A percentile compares a stretch with the other conserved stretches of the same genome.
phyloP scores from a whole-genome alignment of 371 early-diverging fungal species.

The Smittium culicis region DNA sequence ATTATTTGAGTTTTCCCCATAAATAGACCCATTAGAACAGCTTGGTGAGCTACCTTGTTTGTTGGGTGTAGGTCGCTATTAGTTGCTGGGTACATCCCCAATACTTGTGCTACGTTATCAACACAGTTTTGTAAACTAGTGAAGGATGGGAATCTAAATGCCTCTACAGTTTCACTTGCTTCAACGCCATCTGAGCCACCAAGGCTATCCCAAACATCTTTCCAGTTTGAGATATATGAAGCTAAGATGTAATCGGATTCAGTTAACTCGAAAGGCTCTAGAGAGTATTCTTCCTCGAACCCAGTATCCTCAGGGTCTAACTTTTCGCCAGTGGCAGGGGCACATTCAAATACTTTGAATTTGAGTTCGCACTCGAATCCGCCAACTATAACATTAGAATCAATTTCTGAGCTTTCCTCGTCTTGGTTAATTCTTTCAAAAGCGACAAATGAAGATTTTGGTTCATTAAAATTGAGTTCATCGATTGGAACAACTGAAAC shows the following conservation, averaged over 20 bases:
- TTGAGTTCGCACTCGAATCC: conserved; percentile 77
- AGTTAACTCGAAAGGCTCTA: conserved; percentile 74
- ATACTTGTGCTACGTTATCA: conserved; percentile 46
- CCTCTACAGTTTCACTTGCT: conserved; percentile 59
- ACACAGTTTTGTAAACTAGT: conserved; percentile 53
- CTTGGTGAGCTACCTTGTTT: conserved; percentile 68
- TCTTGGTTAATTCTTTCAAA: conserved; percentile 30
- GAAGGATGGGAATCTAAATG: conserved; percentile 67
- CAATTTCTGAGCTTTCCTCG: conserved; percentile 12
- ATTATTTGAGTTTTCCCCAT: conserved; percentile 59
- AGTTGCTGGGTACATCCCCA: conserved; percentile 75
- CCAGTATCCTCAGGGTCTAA: conserved; percentile 62
- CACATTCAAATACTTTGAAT: conserved; percentile 86
- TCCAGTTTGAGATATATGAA: conserved; percentile 59
- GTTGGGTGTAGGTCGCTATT: conserved; percentile 48
- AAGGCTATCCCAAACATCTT: conserved; percentile 51
- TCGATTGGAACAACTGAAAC: conserved; percentile 34
- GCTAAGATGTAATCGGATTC: conserved; percentile 82
- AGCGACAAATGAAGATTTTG: conserved; percentile 72
- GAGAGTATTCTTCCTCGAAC: conserved; percentile 85
- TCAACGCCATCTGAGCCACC: conserved; percentile 34
- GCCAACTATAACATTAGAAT: conserved; percentile 27
- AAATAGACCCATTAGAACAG: conserved; percentile 72
- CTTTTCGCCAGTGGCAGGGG: conserved; percentile 77
- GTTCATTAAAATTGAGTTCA: conserved; percentile 59